These are phyloP conservation scores for Rhodotorula diobovata DNA, from an alignment of 768 basidiomycete genomes.

Conservation along the genomic window DNA sequence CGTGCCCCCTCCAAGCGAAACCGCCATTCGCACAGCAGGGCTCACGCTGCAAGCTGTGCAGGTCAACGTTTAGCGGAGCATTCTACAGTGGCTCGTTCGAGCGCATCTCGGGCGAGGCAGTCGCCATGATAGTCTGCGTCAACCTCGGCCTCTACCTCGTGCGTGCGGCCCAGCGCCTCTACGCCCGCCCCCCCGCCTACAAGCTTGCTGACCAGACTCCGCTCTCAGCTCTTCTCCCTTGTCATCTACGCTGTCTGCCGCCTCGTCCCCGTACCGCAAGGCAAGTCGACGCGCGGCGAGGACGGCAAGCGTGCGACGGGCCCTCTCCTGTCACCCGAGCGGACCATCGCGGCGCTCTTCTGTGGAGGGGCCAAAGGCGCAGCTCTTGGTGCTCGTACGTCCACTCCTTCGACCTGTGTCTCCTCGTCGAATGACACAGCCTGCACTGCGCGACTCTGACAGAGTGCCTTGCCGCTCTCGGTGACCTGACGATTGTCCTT, in stretches of 20 bases:
- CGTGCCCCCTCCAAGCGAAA: background rate
- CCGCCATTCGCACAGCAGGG: background rate
- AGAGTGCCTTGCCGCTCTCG: no score
- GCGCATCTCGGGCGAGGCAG: slow-evolving; percentile 29
- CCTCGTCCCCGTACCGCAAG: background rate
- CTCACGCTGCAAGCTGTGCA: background rate
- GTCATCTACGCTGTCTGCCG: slow-evolving; percentile 28
- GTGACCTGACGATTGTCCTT: no score
- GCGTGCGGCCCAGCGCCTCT: background rate
- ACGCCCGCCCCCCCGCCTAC: background rate
- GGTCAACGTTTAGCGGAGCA: slow-evolving; percentile 42
- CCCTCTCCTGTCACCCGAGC: slow-evolving; percentile 11
- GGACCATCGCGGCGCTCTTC: slow-evolving; percentile 24
- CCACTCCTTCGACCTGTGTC: background rate
- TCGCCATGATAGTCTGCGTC: slow-evolving; percentile 23
- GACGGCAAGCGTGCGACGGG: background rate
- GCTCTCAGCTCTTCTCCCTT: background rate
- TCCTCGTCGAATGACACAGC: background rate
- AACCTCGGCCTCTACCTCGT: slow-evolving; percentile 14
- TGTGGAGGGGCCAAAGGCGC: slow-evolving; percentile 32
- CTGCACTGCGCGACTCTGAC: no score
- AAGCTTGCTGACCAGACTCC: background rate
- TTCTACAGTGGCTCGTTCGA: slow-evolving; percentile 43
- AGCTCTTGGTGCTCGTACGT: slow-evolving; percentile 27
- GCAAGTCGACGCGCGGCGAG: background rate